phyloP scores from a whole-genome alignment of 805 yeast species.

The Candida morakotiae region DNA sequence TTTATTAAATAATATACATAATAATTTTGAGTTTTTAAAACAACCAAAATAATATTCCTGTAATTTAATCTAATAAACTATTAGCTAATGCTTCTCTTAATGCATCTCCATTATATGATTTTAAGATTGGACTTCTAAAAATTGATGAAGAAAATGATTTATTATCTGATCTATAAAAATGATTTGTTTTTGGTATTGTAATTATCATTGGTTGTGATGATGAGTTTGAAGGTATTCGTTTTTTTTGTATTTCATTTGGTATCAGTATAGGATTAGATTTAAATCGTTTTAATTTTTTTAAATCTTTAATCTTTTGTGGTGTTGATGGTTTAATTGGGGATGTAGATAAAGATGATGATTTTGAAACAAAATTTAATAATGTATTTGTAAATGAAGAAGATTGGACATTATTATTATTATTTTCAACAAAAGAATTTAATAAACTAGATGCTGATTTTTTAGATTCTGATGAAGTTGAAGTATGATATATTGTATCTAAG shows the following conservation, averaged over 20 bases:
- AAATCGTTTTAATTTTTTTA: conserved; percentile 9
- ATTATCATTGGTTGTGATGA: conserved; percentile 32
- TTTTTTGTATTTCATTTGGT: conserved; percentile 23
- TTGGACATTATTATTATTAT: background rate
- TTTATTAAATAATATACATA: too few species aligned
- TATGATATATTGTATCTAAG: conserved; percentile 26
- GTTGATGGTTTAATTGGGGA: conserved; percentile 7
- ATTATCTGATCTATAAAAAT: conserved; percentile 16
- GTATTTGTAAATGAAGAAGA: conserved; percentile 24
- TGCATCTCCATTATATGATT: conserved; percentile 45
- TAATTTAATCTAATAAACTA: conserved; percentile 11
- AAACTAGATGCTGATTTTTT: conserved; percentile 1
- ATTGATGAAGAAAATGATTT: conserved; percentile 31
- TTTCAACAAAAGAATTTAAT: conserved; percentile 3
- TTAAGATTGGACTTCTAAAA: conserved; percentile 28
- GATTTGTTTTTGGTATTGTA: conserved; percentile 28
- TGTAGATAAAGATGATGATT: conserved; percentile 2
- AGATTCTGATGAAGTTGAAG: background rate
- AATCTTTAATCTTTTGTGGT: conserved; percentile 12
- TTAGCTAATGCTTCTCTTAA: conserved; percentile 41
- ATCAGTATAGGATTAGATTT: conserved; percentile 19
- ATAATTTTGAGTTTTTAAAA: conserved; percentile 1
- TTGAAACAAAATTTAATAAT: conserved; percentile 11
- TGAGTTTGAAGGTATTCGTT: conserved; percentile 33
- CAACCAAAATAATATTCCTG: too few species aligned